These are phyloP conservation scores for Pholiota molesta DNA, from an alignment of 768 basidiomycete genomes.

Conservation along the genomic window DNA sequence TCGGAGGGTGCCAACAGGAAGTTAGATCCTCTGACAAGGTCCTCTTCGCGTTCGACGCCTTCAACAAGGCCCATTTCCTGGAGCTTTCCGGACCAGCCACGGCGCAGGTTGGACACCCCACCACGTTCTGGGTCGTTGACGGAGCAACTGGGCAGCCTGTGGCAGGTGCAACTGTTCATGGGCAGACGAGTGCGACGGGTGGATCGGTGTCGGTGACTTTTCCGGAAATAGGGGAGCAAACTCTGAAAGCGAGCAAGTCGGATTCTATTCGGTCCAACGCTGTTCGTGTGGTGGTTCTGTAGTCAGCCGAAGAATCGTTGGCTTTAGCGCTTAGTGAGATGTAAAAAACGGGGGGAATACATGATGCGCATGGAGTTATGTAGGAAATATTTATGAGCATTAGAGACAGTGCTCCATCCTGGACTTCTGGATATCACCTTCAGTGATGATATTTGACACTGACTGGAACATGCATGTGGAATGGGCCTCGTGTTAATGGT, in stretches of 20 bases:
- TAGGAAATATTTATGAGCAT: too few relatives aligned
- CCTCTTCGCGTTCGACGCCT: conserved; percentile 43
- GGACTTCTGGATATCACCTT: too few relatives aligned
- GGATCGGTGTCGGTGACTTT: conserved; percentile 31
- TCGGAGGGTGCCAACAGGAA: conserved; percentile 45
- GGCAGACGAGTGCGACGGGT: conserved; percentile 20
- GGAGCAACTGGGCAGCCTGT: conserved; percentile 35
- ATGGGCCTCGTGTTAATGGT: too few relatives aligned
- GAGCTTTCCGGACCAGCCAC: conserved; percentile 35
- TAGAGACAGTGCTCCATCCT: too few relatives aligned
- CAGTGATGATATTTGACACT: too few relatives aligned
- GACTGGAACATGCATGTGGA: too few relatives aligned
- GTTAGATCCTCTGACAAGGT: conserved; percentile 32
- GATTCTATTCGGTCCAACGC: conserved; percentile 34
- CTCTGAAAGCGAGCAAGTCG: conserved; percentile 33
- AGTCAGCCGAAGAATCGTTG: background rate
- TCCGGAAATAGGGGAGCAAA: conserved; percentile 19
- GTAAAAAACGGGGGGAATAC: too few relatives aligned
- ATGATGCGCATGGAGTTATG: too few relatives aligned
- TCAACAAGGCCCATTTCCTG: conserved; percentile 34
- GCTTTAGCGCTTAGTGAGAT: too few relatives aligned
- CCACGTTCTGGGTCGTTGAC: conserved; percentile 39
- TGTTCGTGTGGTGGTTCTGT: conserved; percentile 20
- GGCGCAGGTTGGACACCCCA: conserved; percentile 25
- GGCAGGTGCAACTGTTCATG: conserved; percentile 31